These are phyloP conservation scores for Chalciporus piperatus DNA, from an alignment of 768 basidiomycete genomes.

Conservation along the genomic window DNA sequence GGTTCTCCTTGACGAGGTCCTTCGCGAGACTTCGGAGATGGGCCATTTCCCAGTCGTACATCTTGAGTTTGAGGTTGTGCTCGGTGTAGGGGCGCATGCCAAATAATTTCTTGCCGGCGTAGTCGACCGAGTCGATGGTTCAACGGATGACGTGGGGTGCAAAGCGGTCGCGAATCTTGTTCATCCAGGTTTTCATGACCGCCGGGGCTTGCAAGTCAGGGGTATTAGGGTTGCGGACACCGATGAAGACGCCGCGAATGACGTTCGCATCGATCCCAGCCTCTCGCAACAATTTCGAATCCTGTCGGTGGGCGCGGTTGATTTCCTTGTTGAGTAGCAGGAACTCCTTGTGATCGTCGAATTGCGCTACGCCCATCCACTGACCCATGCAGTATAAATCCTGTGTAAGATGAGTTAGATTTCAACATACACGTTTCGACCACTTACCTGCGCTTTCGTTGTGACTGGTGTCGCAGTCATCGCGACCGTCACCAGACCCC, in stretches of 20 bases:
- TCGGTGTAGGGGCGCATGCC: not conserved
- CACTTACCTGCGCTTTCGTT: not conserved
- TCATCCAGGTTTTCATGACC: not conserved
- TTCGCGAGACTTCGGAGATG: slow-evolving; percentile 1
- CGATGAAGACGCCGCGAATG: too few relatives aligned
- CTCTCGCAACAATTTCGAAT: too few relatives aligned
- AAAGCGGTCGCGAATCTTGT: slow-evolving; percentile 5
- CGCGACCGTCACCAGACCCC: not conserved
- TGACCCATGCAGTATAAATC: slow-evolving; percentile 1
- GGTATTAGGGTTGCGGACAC: too few relatives aligned
- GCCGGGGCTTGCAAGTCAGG: too few relatives aligned
- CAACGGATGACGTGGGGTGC: not conserved
- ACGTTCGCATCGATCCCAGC: too few relatives aligned
- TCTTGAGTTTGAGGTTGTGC: not conserved
- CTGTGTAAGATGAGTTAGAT: not conserved
- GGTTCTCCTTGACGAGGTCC: slow-evolving; percentile 14
- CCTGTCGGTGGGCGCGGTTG: too few relatives aligned
- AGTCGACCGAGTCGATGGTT: slow-evolving; percentile 1
- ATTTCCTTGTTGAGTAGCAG: too few relatives aligned
- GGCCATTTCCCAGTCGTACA: slow-evolving; percentile 5
- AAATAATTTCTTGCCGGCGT: not conserved
- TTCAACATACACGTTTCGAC: not conserved
- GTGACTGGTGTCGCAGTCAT: not conserved
- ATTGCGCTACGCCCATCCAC: not conserved
- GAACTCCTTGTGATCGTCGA: not conserved